A percentile compares a stretch with the other conserved stretches of the same genome.
Conservation (phyloP, 257 asterid species). For the Solanum chaucha region DNA sequence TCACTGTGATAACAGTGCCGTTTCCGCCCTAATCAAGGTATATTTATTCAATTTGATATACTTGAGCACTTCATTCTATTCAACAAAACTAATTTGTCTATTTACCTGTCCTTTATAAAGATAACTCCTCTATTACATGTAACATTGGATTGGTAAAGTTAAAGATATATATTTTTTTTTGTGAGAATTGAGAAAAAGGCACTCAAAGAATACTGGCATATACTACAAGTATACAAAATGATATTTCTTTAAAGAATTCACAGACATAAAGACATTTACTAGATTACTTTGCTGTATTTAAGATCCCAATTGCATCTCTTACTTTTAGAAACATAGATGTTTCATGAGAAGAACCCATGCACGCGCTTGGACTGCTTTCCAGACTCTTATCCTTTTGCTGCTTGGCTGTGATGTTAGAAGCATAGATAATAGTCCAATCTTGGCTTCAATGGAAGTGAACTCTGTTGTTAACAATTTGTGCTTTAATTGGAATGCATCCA, state of each 20-base stretch:
- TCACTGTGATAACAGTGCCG: conserved; percentile 51
- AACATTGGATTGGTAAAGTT: not conserved
- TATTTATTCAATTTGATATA: not conserved
- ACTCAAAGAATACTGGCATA: too few species aligned
- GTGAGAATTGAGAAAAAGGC: not conserved
- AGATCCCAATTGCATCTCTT: too few species aligned
- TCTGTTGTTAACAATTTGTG: not conserved
- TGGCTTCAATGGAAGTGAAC: not conserved
- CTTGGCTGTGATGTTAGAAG: not conserved
- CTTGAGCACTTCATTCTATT: not conserved
- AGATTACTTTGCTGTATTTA: too few species aligned
- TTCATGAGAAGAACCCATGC: not conserved
- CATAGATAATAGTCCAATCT: not conserved
- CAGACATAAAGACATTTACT: too few species aligned
- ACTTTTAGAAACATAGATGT: too few species aligned
- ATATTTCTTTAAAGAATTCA: not conserved
- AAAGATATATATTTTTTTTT: not conserved
- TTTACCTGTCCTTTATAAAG: not conserved
- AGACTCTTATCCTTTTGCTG: not conserved
- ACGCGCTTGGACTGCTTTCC: not conserved
- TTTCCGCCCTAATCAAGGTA: conserved; percentile 70
- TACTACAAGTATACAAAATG: not conserved
- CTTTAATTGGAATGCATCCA: not conserved
- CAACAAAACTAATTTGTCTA: not conserved
- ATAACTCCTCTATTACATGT: not conserved